These are phyloP conservation scores for Hypoxylon perforatum DNA, from an alignment of 495 filamentous ascomycete species.

Conservation along the genomic window DNA sequence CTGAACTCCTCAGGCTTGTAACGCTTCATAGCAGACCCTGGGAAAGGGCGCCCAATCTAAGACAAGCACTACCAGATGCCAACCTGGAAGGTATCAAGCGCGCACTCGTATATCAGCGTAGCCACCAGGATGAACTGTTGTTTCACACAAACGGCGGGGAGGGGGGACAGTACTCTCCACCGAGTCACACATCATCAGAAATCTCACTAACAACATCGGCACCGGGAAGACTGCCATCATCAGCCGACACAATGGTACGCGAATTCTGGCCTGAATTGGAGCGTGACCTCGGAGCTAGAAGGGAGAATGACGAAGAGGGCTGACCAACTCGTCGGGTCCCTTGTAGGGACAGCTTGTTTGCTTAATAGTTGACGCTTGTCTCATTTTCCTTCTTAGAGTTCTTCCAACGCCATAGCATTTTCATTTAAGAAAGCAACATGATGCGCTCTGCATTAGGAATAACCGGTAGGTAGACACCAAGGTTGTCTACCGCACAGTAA, in stretches of 20 bases:
- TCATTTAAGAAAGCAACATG: no score
- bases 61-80: background rate
- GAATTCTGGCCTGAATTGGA: constrained; percentile 28
- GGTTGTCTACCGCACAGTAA: no score
- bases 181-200: constrained; percentile 39
- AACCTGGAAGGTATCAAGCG: background rate
- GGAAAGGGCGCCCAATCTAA: constrained; percentile 1
- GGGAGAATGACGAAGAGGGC: background rate
- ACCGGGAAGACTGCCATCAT: constrained; percentile 39
- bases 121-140: constrained; percentile 8
- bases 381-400: background rate
- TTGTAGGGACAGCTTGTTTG: background rate
- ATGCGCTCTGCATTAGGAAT: no score
- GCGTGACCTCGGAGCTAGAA: background rate
- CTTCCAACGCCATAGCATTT: no score
- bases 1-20: constrained; percentile 12
- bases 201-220: constrained; percentile 33
- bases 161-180: constrained; percentile 18
- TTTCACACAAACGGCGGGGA: constrained; percentile 28
- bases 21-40: background rate
- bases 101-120: background rate
- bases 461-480: no score
- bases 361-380: background rate
- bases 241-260: constrained; percentile 36
- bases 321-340: background rate